A percentile compares a stretch with the other conserved stretches of the same genome.
Evolutionary conservation across 805 yeast species (phyloP).

Genomic region (Saccharomycopsis microspora): DNA sequence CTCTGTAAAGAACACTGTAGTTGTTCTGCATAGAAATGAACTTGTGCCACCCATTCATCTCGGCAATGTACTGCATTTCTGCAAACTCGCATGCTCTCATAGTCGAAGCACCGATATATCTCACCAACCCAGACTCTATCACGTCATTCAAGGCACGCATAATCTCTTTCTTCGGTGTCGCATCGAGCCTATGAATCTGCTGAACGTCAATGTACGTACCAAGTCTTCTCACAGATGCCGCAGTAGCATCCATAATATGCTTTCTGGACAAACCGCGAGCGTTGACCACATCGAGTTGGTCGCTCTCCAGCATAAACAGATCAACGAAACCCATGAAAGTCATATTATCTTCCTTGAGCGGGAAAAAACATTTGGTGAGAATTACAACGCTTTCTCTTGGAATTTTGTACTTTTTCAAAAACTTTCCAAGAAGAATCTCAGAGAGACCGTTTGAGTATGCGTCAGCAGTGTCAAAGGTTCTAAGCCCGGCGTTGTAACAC

Average conservation of each 20-base stretch:
- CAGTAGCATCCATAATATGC: constrained; percentile 34
- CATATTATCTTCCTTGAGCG: constrained; percentile 18
- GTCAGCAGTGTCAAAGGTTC: constrained; percentile 43
- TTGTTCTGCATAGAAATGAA: constrained; percentile 49
- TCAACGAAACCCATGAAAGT: neutral
- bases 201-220: constrained; percentile 43
- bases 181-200: constrained; percentile 47
- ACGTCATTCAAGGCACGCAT: constrained; percentile 47
- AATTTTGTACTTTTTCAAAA: constrained; percentile 39
- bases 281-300: constrained; percentile 19
- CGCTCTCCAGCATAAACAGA: neutral
- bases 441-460: constrained; percentile 35
- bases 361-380: constrained; percentile 32
- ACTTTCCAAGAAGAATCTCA: constrained; percentile 40
- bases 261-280: constrained; percentile 31
- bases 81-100: constrained; percentile 48
- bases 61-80: constrained; percentile 44
- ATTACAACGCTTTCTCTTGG: constrained; percentile 26
- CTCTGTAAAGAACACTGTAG: constrained; percentile 47
- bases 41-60: constrained; percentile 42
- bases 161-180: constrained; percentile 38
- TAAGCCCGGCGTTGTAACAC: constrained; percentile 33
- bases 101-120: constrained; percentile 57
- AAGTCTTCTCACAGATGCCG: constrained; percentile 31
- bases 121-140: constrained; percentile 34